These are phyloP conservation scores for Solanum sitiens DNA, from an alignment of 257 asterid genomes.

Conservation along the genomic window DNA sequence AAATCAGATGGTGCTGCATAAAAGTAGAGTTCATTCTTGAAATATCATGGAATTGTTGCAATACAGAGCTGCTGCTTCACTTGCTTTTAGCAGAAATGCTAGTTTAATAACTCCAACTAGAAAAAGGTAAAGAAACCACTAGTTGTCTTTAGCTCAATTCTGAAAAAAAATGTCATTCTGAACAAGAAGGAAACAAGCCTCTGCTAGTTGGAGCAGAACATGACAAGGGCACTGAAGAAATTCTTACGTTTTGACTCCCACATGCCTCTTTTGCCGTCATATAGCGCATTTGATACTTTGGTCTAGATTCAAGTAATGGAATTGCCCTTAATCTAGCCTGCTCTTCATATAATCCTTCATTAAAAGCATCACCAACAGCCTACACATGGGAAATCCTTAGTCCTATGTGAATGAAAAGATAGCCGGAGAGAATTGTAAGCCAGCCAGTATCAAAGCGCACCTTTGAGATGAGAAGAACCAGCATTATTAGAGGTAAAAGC, in stretches of 20 bases:
- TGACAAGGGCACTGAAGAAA: background rate
- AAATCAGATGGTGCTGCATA: background rate
- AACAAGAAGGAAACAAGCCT: background rate
- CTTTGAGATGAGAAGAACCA: conserved; percentile 97
- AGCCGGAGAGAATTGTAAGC: background rate
- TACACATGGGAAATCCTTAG: conserved; percentile 11
- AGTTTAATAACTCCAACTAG: background rate
- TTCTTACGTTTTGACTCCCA: conserved; percentile 71
- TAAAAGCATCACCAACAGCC: conserved; percentile 99
- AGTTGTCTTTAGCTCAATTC: background rate
- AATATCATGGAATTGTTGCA: background rate
- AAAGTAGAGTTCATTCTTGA: background rate
- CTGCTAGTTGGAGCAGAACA: background rate
- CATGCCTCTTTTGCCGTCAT: conserved; percentile 91
- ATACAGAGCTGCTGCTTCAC: background rate
- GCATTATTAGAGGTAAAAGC: conserved; percentile 93
- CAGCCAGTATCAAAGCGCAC: conserved; percentile 14
- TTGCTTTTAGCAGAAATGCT: background rate
- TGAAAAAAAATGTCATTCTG: background rate
- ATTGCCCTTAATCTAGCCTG: conserved; percentile 88
- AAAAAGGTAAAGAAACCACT: background rate
- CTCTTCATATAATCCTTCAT: conserved; percentile 94
- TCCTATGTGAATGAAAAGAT: background rate
- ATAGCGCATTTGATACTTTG: conserved; percentile 91
- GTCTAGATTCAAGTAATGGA: conserved; percentile 92